phyloP scores from a whole-genome alignment of 805 yeast genomes.

The Metschnikowia lachancei region DNA sequence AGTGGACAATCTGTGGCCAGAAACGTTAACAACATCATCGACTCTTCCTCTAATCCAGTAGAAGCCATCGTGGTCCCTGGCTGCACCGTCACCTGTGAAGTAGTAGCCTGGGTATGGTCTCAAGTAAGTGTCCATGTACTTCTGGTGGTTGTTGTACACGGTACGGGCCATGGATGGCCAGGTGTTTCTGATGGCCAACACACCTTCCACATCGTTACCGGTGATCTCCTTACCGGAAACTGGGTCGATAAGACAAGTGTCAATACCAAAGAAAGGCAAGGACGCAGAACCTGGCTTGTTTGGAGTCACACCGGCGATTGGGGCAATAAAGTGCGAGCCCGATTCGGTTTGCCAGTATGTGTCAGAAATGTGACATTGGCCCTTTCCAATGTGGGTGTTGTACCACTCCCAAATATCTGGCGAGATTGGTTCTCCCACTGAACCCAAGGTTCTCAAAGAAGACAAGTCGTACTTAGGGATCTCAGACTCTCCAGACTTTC shows the following conservation, averaged over 20 bases:
- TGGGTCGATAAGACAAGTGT: slow-evolving; percentile 71
- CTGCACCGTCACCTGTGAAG: slow-evolving; percentile 90
- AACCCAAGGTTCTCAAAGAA: slow-evolving; percentile 68
- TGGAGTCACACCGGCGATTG: slow-evolving; percentile 72
- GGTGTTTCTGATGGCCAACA: slow-evolving; percentile 62
- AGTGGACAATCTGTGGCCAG: slow-evolving; percentile 85
- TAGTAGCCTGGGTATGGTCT: slow-evolving; percentile 79
- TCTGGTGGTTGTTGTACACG: slow-evolving; percentile 71
- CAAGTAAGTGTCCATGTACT: slow-evolving; percentile 77
- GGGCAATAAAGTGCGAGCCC: slow-evolving; percentile 76
- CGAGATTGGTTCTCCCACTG: slow-evolving; percentile 85
- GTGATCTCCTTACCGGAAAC: slow-evolving; percentile 65
- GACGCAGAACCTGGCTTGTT: slow-evolving; percentile 86
- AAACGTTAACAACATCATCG: slow-evolving; percentile 84
- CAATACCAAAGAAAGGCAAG: slow-evolving; percentile 80
- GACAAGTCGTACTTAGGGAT: slow-evolving; percentile 60
- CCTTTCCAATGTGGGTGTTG: slow-evolving; percentile 66
- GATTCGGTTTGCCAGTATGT: slow-evolving; percentile 91
- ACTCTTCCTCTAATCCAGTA: slow-evolving; percentile 86
- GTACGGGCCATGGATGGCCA: slow-evolving; percentile 90
- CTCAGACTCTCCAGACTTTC: slow-evolving; percentile 67
- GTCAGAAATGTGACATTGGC: slow-evolving; percentile 69
- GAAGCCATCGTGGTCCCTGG: slow-evolving; percentile 79
- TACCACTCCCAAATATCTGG: slow-evolving; percentile 90
- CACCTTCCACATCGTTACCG: slow-evolving; percentile 78